Conservation (phyloP, 2,329 filamentous ascomycete species). For the Chaetomiaceae sp. region DNA sequence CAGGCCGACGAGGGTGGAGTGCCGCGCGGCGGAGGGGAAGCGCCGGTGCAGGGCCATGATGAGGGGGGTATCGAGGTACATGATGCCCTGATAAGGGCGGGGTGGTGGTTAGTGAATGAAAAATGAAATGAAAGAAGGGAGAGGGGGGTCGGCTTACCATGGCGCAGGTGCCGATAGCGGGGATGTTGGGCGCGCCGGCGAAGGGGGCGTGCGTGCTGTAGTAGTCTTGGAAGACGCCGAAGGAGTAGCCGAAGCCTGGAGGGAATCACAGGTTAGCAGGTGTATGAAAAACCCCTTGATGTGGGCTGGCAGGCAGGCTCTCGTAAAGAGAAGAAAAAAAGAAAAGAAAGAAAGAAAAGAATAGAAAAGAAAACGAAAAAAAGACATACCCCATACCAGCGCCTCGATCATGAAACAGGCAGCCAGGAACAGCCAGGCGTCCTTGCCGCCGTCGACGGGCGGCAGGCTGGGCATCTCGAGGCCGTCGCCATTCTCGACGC, state of each 20-base stretch:
- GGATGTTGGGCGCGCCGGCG: slow-evolving; percentile 45
- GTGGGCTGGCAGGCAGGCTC: too few species aligned
- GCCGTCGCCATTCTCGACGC: slow-evolving; percentile 6
- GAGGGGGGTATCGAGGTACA: slow-evolving; percentile 49
- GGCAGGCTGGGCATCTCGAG: slow-evolving; percentile 28
- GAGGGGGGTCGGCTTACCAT: slow-evolving; percentile 38
- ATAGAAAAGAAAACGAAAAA: too few species aligned
- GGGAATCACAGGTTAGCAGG: slow-evolving; percentile 2
- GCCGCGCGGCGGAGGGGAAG: slow-evolving; percentile 36
- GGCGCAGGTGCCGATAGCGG: slow-evolving; percentile 59
- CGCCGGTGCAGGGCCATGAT: slow-evolving; percentile 41
- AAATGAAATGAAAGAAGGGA: slow-evolving; percentile 16
- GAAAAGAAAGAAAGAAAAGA: too few species aligned
- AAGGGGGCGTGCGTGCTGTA: slow-evolving; percentile 58
- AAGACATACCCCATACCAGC: slow-evolving; percentile 47
- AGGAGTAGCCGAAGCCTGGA: slow-evolving; percentile 60
- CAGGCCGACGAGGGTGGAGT: slow-evolving; percentile 40
- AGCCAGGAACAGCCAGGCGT: slow-evolving; percentile 40
- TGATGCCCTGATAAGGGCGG: slow-evolving; percentile 37
- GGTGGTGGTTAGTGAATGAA: not conserved
- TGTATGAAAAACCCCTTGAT: too few species aligned
- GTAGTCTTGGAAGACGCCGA: slow-evolving; percentile 65
- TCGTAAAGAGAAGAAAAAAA: too few species aligned
- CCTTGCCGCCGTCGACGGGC: slow-evolving; percentile 32
- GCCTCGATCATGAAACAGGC: slow-evolving; percentile 47